Percentiles rank a stretch among this genome's conserved stretches.
These are phyloP conservation scores for Apiospora kogelbergensis DNA, from an alignment of 2,329 filamentous ascomycete genomes.

Conservation along the genomic window DNA sequence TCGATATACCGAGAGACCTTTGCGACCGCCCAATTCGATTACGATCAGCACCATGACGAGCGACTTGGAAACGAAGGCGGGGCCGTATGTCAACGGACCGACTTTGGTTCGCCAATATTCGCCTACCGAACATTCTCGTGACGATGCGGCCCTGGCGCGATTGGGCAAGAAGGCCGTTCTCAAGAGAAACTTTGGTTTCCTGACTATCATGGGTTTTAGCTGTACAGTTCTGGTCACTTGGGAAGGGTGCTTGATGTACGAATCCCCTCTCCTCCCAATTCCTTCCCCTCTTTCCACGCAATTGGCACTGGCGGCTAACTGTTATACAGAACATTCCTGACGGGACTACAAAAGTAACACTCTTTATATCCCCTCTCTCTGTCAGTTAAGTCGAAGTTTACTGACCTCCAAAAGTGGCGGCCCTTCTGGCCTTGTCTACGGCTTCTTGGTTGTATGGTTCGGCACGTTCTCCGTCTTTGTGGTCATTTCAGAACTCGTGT, in stretches of 20 bases:
- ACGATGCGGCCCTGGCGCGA: constrained; percentile 14
- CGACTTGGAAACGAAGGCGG: background rate
- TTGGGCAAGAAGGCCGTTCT: constrained; percentile 23
- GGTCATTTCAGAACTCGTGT: constrained; percentile 45
- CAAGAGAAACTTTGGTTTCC: constrained; percentile 24
- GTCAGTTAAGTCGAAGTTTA: background rate
- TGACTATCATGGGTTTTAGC: constrained; percentile 25
- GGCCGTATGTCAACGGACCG: background rate
- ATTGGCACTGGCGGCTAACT: background rate
- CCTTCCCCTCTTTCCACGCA: background rate
- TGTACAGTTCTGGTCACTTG: constrained; percentile 26
- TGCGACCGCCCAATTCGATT: background rate
- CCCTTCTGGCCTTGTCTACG: constrained; percentile 49
- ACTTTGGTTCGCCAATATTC: background rate
- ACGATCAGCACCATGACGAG: background rate
- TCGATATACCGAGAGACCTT: background rate
- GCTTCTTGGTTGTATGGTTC: constrained; percentile 51
- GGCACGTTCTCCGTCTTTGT: constrained; percentile 46
- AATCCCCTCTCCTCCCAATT: background rate
- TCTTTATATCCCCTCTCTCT: too few species aligned
- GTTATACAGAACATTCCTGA: background rate
- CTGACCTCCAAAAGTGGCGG: constrained; percentile 18
- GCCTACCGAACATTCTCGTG: constrained; percentile 7
- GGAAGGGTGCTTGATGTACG: constrained; percentile 23
- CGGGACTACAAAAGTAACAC: background rate